phyloP scores from a whole-genome alignment of 371 early-diverging fungal species.

The Nematocida ironsii region DNA sequence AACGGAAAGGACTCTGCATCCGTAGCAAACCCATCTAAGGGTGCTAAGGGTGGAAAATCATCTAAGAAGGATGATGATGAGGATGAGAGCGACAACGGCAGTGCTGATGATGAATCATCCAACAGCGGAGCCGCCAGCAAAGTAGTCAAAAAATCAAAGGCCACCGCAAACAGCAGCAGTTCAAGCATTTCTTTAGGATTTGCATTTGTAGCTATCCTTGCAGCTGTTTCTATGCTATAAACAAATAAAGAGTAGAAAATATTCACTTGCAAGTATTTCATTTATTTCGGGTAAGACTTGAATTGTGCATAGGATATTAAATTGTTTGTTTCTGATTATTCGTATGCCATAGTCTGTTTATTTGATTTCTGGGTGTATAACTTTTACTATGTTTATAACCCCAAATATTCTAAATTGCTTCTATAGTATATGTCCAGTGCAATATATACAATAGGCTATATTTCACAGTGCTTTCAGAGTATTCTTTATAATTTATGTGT shows the following conservation, averaged over 20 bases:
- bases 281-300: too few species aligned
- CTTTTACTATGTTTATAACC: too few species aligned
- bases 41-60: neutral
- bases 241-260: neutral
- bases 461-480: too few species aligned
- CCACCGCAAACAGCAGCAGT: conserved; percentile 28
- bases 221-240: conserved; percentile 31
- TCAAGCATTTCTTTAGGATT: conserved; percentile 18
- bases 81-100: neutral
- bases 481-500: too few species aligned
- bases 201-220: conserved; percentile 30
- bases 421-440: too few species aligned
- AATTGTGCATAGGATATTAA: too few species aligned
- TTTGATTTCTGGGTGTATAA: too few species aligned
- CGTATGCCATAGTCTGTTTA: too few species aligned
- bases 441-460: too few species aligned
- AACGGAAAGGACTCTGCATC: neutral
- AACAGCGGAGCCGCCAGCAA: neutral
- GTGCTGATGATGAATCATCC: neutral
- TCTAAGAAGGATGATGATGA: neutral
- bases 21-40: neutral
- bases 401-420: too few species aligned
- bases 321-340: too few species aligned
- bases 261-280: neutral
- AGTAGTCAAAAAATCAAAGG: conserved; percentile 18